Percentiles rank a stretch among this genome's conserved stretches.
Evolutionary conservation across 768 basidiomycete species (phyloP).

Genomic region (Leccinum fibrillosum): DNA sequence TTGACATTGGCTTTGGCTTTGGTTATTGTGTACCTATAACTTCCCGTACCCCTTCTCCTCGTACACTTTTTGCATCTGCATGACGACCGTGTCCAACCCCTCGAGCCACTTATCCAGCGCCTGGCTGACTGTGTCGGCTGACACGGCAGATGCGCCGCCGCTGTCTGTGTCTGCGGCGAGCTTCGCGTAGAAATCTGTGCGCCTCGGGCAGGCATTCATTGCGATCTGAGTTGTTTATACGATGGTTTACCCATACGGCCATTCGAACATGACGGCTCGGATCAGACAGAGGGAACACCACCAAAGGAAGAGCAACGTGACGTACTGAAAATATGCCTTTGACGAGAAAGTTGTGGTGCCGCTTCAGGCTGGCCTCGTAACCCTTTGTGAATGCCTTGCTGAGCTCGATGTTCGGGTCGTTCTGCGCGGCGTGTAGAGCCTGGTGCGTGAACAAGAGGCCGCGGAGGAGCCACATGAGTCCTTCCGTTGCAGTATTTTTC

Average conservation of each 20-base stretch:
- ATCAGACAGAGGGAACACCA: background rate
- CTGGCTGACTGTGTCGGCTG: slow-evolving; percentile 48
- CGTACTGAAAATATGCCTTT: slow-evolving; percentile 54
- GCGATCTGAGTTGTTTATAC: slow-evolving; percentile 37
- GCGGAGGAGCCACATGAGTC: slow-evolving; percentile 90
- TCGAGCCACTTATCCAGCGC: slow-evolving; percentile 60
- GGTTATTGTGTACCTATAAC: slow-evolving; percentile 4
- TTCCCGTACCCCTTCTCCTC: slow-evolving; percentile 54
- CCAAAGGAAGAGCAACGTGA: slow-evolving; percentile 18
- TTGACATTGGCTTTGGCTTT: no score
- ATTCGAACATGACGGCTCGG: background rate
- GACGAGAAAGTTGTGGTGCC: slow-evolving; percentile 78
- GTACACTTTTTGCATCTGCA: slow-evolving; percentile 50
- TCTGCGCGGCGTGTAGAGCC: slow-evolving; percentile 70
- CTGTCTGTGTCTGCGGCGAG: slow-evolving; percentile 57
- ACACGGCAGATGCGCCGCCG: slow-evolving; percentile 38
- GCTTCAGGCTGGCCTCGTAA: slow-evolving; percentile 80
- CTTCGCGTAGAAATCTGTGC: slow-evolving; percentile 58
- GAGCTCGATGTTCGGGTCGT: slow-evolving; percentile 55
- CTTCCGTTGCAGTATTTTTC: slow-evolving; percentile 86
- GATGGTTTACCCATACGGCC: background rate
- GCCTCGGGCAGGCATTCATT: slow-evolving; percentile 58
- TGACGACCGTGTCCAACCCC: slow-evolving; percentile 52
- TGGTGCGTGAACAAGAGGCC: slow-evolving; percentile 88
- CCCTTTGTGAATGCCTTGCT: slow-evolving; percentile 70